Evolutionary conservation across 345 rosid genomes (phyloP).

Genomic region (Eucalyptus cloeziana): DNA sequence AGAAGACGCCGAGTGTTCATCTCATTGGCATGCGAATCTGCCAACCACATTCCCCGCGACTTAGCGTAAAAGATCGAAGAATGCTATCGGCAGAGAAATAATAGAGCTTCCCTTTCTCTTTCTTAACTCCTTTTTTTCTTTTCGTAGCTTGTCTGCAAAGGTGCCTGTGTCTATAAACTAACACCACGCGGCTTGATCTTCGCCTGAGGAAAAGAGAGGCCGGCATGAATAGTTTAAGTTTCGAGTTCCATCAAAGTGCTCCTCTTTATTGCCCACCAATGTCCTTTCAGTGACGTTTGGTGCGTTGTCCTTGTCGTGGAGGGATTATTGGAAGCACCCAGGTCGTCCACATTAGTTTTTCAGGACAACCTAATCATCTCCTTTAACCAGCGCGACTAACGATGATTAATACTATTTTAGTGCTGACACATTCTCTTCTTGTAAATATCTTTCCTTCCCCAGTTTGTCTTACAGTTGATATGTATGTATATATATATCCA

Average conservation of each 20-base stretch:
- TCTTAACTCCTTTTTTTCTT: not conserved
- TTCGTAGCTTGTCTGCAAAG: not conserved
- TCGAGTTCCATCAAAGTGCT: not conserved
- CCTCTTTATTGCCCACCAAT: slow-evolving; percentile 41
- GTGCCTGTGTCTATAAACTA: not conserved
- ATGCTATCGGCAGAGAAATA: not conserved
- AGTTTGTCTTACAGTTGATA: not conserved
- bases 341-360: slow-evolving; percentile 9
- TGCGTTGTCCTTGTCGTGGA: slow-evolving; percentile 31
- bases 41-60: not conserved
- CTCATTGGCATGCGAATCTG: not conserved
- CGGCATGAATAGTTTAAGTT: not conserved
- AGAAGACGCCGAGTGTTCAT: not conserved
- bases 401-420: not conserved
- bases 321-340: slow-evolving; percentile 29
- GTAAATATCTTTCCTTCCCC: not conserved
- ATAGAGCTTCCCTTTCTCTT: not conserved
- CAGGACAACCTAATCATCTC: slow-evolving; percentile 18
- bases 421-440: not conserved
- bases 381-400: not conserved
- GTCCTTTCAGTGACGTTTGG: slow-evolving; percentile 25
- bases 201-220: not conserved
- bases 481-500: not conserved
- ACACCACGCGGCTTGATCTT: not conserved
- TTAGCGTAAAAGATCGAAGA: not conserved